A percentile compares a stretch with the other conserved stretches of the same genome.
Evolutionary conservation across 2,329 filamentous ascomycete species (phyloP).

Genomic region (Verticillium alfalfae): DNA sequence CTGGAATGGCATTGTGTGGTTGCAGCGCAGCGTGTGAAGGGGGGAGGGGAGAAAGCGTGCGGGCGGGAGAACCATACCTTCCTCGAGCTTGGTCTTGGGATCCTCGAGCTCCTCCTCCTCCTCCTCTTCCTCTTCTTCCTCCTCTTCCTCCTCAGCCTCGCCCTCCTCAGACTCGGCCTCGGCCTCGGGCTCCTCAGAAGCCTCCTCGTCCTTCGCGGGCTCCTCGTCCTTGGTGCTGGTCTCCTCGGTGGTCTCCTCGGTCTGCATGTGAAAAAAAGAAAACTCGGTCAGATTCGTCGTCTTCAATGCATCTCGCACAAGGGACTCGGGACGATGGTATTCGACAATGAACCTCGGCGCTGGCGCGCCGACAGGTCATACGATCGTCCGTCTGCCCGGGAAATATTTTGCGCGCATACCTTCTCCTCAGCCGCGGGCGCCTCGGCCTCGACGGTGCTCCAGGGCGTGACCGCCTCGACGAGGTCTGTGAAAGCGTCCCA

Average conservation of each 20-base stretch:
- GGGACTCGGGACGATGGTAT: background rate
- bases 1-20: no score
- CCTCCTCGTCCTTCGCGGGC: conserved; percentile 32
- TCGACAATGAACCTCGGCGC: background rate
- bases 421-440: conserved; percentile 62
- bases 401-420: conserved; percentile 29
- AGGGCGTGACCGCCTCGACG: conserved; percentile 60
- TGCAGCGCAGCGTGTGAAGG: background rate
- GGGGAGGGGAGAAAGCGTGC: no score
- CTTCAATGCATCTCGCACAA: background rate
- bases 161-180: conserved; percentile 49
- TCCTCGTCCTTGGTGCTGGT: conserved; percentile 47
- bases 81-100: conserved; percentile 81
- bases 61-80: conserved; percentile 59
- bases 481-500: conserved; percentile 61
- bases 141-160: conserved; percentile 62
- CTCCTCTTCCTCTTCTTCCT: conserved; percentile 76
- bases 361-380: background rate
- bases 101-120: conserved; percentile 79
- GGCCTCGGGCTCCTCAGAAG: conserved; percentile 39
- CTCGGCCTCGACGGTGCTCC: conserved; percentile 60
- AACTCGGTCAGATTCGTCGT: background rate
- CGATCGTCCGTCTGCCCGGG: background rate
- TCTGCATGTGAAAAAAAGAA: conserved; percentile 13
- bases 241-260: conserved; percentile 37